Evolutionary conservation across 495 filamentous ascomycete genomes (phyloP), one percentile per base, ranked within the genome.

Genomic region (Ascodesmis nigricans): DNA sequence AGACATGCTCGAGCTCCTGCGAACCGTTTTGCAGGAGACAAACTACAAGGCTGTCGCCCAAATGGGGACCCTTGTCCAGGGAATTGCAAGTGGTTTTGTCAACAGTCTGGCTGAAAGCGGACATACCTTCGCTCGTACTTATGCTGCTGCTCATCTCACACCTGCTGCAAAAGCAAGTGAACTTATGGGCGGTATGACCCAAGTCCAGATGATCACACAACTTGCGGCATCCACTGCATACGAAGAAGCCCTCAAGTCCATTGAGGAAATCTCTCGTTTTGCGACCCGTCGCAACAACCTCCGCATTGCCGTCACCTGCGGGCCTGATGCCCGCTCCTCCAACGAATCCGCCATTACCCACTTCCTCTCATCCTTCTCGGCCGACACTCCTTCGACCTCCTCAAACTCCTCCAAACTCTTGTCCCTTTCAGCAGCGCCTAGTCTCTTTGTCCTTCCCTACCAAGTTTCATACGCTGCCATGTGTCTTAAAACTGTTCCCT

Each of bases 361-460:
- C 15, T 92, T 91, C 58, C 58, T 91, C n/a, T n/a, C n/a, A n/a
- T n/a, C n/a, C n/a, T n/a, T n/a, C n/a, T n/a, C n/a, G 29, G 50
- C 58, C 24, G 65, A 31, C 54, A 55, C n/a, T n/a, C n/a, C n/a
- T n/a, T n/a, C n/a, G n/a, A n/a, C n/a, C n/a, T n/a, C n/a, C n/a
- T n/a, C n/a, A 19, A 38, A 52, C 15, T 41, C 51, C 17, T 48
- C 58, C 14, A 55, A n/a, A n/a, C n/a, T n/a, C n/a, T n/a, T n/a
- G n/a, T n/a, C n/a, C n/a, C n/a, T n/a, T n/a, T n/a, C n/a, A n/a
- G n/a, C n/a, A n/a, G n/a, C n/a, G n/a, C n/a, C n/a, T n/a, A n/a
- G n/a, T n/a, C n/a, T 95, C 62, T 97, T 87, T 52, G 73, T 83
- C 3, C 66, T 97, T 16, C 87, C 87, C 1, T 97, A 91, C 55